Evolutionary conservation across 2,329 filamentous ascomycete species (phyloP), one percentile per base, ranked within the genome.

Genomic region (Coleophoma cylindrospora): DNA sequence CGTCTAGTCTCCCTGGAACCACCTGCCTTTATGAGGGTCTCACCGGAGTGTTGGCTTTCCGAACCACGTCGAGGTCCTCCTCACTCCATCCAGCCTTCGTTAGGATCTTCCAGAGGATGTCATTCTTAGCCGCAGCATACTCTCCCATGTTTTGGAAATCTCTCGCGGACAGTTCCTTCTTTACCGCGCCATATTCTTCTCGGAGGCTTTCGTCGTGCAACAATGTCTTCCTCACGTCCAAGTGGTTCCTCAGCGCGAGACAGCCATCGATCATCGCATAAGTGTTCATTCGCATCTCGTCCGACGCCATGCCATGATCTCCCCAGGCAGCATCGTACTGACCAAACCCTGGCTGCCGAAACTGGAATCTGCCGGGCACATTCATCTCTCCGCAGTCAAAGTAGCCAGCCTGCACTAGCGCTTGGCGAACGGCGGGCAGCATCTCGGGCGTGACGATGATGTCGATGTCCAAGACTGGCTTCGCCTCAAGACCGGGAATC

Each of bases 401-500:
- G 50, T 70, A 71, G 0, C 62, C 59, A 4, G 59, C 64, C 2
- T 61, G 54, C 5, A 61, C 59, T n/a, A 72, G 56, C 2, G 64
- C 63, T 19, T 58, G 52, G 43, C 65, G 61, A 3, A 60, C 61
- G 7, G 56, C 32, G 7, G 60, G 45, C 11, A 70, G 45, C 19
- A 62, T 53, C 6, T 57, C 52, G 13, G 56, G 57, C 11, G 54
- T 44, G 8, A 80, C 66, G 3, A 71, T 65, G 9, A 80, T 61
- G 56, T 80, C 77, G 27, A 80, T 67, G 57, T 80, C 77, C 43
- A 80, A 74, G 43, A 79, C 63, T 32, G 68, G 65, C 62, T 80
- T 80, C 43, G 77, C 76, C 0, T 73, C 66, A 3, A 80, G 68
- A 8, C 62, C 64, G 0, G 74, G 73, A 7, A 80, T 66, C 46